Evolutionary conservation across 345 rosid species (phyloP), one percentile per base, ranked within the genome.

Genomic region (Passiflora organensis): DNA sequence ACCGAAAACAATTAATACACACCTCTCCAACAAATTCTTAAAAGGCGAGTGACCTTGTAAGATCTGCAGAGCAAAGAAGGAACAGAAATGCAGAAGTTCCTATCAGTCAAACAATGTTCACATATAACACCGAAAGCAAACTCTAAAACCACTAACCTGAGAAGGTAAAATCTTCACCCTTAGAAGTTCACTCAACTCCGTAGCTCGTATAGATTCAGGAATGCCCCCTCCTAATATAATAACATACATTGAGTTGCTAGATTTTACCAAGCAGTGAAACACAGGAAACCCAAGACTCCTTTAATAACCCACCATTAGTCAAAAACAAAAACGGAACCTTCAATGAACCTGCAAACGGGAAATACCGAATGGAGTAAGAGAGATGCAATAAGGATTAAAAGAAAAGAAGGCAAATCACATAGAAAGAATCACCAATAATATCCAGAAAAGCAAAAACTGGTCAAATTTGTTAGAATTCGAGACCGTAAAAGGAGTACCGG

Each of bases 21-120:
- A 72, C 76, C 78, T 73, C 36, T 64, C 51, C 66, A 73, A 45
- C 46, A 79, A 67, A 63, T 57, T 68, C 59, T 63, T 76, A 25
- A 76, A 79, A 46, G 84, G 66, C 0, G 79, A 64, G 47, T 76
- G 84, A 16, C 84, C 84, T 24, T 76, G 78, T 56, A 73, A 69
- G 64, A 79, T 66, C 84, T 79, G 65, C 51, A 58, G 59, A 52
- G 51, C 48, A 65, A 55, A 48, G 58, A 41, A 37, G 47, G 51
- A 51, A 28, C 36, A 39, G 57, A 72, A 51, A 67, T 21, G 55
- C 70, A 59, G 48, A 55, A 41, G 32, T 18, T 66, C 56, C 42
- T 62, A 66, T 63, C 55, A 53, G 62, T 60, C 58, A 61, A 67
- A 66, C 18, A 18, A 45, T 15, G 53, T n/a, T 0, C 17, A 53